Base-by-base conservation (phyloP, 78 protist species). In the Speleostelium caveatum region DNA sequence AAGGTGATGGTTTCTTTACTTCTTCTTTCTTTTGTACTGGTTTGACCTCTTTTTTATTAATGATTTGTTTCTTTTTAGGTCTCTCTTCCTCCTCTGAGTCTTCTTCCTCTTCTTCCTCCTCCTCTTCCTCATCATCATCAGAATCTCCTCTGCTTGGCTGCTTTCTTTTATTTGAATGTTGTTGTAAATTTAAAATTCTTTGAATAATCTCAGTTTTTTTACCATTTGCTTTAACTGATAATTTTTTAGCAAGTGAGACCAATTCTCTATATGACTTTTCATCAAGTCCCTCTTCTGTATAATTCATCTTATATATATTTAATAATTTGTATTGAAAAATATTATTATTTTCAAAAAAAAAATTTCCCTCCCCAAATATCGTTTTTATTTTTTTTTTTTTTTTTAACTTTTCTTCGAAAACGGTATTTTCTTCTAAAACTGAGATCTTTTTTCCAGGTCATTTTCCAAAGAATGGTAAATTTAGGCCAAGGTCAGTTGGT, bases 401-500 rank as follows among this genome's bases (percentile, higher is more conserved):
- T n/a, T n/a, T n/a, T n/a, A n/a, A n/a, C n/a, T n/a, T n/a, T n/a
- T n/a, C n/a, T n/a, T n/a, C n/a, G n/a, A n/a, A n/a, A n/a, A n/a
- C n/a, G n/a, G n/a, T n/a, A n/a, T n/a, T n/a, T n/a, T n/a, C n/a
- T n/a, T n/a, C n/a, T n/a, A n/a, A n/a, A n/a, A n/a, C n/a, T n/a
- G n/a, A n/a, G n/a, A n/a, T n/a, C n/a, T n/a, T n/a, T n/a, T n/a
- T n/a, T n/a, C n/a, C n/a, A n/a, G n/a, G n/a, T n/a, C n/a, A n/a
- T n/a, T n/a, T n/a, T n/a, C n/a, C n/a, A n/a, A n/a, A n/a, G n/a
- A n/a, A n/a, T n/a, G n/a, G 17, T 32, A 61, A 0, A 66, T 66
- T 66, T 68, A 71, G 49, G 3, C 71, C 56, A 8, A 68, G 16
- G 28, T 56, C 51, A 30, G 74, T 36, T 16, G 90, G 90, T 33